These are phyloP conservation scores for Pleurozium schreberi DNA, from an alignment of 225 moss, liverwort and hornwort genomes.

Conservation along the genomic window DNA sequence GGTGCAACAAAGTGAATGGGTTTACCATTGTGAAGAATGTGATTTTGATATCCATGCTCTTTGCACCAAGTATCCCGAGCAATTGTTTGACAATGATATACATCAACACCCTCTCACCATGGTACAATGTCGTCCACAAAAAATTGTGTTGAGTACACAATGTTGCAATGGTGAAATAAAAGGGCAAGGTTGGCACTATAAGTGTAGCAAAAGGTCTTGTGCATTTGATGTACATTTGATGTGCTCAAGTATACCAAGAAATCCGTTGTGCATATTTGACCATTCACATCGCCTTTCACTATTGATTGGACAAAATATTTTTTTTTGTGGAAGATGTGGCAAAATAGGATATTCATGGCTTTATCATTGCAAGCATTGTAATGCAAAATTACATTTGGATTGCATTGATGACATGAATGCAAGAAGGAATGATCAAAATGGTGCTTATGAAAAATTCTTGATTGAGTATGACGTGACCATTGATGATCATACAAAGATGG, in stretches of 20 bases:
- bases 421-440: accelerated
- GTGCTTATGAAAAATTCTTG: neutral
- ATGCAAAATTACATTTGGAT: neutral
- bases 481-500: neutral
- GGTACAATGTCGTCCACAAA: neutral
- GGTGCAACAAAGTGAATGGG: neutral
- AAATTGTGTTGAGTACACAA: neutral
- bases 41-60: neutral
- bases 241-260: accelerated
- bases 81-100: accelerated
- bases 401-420: neutral
- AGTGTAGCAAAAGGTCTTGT: accelerated
- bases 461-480: neutral
- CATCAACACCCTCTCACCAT: neutral
- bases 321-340: neutral
- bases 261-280: neutral
- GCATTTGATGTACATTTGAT: accelerated
- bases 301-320: accelerated
- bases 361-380: accelerated
- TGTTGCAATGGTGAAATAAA: neutral
- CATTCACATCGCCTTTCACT: neutral
- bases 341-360: neutral
- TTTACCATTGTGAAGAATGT: neutral
- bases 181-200: neutral
- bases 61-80: neutral